Conservation (phyloP, 345 rosid genomes). For the Euphorbia pulcherrima region DNA sequence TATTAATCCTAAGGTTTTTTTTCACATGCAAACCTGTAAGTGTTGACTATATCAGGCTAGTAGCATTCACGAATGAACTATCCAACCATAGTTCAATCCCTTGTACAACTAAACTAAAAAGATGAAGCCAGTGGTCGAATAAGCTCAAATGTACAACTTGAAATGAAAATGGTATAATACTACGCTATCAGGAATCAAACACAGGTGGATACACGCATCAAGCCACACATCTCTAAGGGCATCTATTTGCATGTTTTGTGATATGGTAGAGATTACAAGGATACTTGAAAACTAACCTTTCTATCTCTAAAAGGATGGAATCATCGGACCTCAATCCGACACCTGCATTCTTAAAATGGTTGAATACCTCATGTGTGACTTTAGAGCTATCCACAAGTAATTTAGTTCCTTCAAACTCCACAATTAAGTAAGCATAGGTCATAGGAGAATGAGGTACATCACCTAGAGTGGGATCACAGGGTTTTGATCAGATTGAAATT, state of each 20-base stretch:
- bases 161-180: background rate
- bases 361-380: conserved; percentile 65
- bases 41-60: conserved; percentile 62
- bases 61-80: conserved; percentile 73
- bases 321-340: conserved; percentile 64
- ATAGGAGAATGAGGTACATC: conserved; percentile 99
- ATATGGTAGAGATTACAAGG: background rate
- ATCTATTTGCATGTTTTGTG: background rate
- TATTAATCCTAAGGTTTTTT: conserved; percentile 31
- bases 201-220: background rate
- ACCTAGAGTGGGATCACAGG: conserved; percentile 33
- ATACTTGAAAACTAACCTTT: conserved; percentile 40
- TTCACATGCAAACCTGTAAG: conserved; percentile 61
- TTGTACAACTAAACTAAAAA: conserved; percentile 63
- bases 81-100: conserved; percentile 84
- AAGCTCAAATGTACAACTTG: conserved; percentile 4
- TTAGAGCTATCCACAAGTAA: conserved; percentile 65
- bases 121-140: too few relatives aligned
- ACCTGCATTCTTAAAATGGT: conserved; percentile 65
- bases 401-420: conserved; percentile 61
- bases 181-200: background rate
- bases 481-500: conserved; percentile 25
- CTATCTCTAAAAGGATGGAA: conserved; percentile 69
- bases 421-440: conserved; percentile 77
- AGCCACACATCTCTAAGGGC: background rate